A percentile compares a stretch with the other conserved stretches of the same genome.
phyloP scores from a whole-genome alignment of 352 stramenopile genomes.

The Phytophthora hybrid region DNA sequence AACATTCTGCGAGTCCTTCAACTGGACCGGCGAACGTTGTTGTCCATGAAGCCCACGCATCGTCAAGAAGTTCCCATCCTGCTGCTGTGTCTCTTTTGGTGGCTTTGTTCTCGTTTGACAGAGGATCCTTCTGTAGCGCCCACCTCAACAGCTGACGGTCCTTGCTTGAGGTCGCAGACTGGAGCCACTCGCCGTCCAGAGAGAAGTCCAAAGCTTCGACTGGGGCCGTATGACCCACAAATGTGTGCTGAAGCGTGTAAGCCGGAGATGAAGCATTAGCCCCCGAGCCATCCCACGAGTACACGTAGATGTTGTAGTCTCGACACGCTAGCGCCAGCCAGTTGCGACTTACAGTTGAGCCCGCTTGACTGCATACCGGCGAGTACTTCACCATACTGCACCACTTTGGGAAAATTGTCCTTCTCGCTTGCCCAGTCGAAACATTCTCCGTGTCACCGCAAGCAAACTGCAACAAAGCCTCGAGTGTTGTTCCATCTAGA shows the following conservation, averaged over 20 bases:
- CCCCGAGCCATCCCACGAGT: slow-evolving; percentile 37
- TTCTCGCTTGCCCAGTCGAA: slow-evolving; percentile 13
- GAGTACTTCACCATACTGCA: slow-evolving; percentile 66
- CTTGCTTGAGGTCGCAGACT: slow-evolving; percentile 63
- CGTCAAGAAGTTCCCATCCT: slow-evolving; percentile 41
- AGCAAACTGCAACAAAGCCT: slow-evolving; percentile 27
- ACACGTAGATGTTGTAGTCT: slow-evolving; percentile 85
- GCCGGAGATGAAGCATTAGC: slow-evolving; percentile 19
- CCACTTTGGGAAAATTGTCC: slow-evolving; percentile 48
- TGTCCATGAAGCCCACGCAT: slow-evolving; percentile 64
- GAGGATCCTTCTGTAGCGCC: slow-evolving; percentile 39
- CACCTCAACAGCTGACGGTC: slow-evolving; percentile 79
- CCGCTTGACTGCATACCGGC: slow-evolving; percentile 12
- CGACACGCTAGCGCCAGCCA: slow-evolving; percentile 62
- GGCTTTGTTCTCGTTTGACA: slow-evolving; percentile 7
- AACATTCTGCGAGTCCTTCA: slow-evolving; percentile 54
- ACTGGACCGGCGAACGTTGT: slow-evolving; percentile 63
- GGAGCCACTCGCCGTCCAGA: slow-evolving; percentile 61
- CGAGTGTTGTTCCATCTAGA: slow-evolving; percentile 42
- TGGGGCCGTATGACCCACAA: slow-evolving; percentile 70
- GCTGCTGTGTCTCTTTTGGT: background rate
- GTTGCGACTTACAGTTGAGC: slow-evolving; percentile 14
- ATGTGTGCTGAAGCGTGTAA: slow-evolving; percentile 61
- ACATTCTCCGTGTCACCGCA: slow-evolving; percentile 25
- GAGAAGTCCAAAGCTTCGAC: slow-evolving; percentile 81